Evolutionary conservation across 2,329 filamentous ascomycete genomes (phyloP).

Genomic region (Aaosphaeria arxii): DNA sequence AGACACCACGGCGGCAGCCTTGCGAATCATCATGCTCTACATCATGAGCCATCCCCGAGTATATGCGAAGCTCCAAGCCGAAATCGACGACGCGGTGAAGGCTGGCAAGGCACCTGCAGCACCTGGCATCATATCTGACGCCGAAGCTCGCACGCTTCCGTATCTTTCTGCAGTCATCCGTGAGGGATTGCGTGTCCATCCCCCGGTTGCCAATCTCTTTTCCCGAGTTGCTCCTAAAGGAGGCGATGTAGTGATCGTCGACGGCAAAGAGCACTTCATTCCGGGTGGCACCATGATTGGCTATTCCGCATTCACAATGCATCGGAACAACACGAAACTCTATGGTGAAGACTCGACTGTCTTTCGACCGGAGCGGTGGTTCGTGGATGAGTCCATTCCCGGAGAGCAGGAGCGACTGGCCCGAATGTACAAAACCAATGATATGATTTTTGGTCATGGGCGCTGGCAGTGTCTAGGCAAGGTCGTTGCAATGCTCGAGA

Average conservation of each 20-base stretch:
- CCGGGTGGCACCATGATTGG: constrained; percentile 34
- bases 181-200: constrained; percentile 47
- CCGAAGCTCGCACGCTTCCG: constrained; percentile 39
- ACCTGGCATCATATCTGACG: constrained; percentile 47
- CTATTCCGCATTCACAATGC: constrained; percentile 31
- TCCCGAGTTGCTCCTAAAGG: constrained; percentile 26
- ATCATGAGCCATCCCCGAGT: constrained; percentile 51
- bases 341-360: constrained; percentile 41
- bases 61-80: constrained; percentile 44
- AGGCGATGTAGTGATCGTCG: constrained; percentile 30
- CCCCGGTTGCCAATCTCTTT: constrained; percentile 35
- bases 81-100: constrained; percentile 44
- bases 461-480: constrained; percentile 34
- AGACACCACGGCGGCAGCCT: constrained; percentile 56
- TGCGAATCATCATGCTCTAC: constrained; percentile 53
- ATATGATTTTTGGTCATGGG: constrained; percentile 38
- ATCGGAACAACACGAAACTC: constrained; percentile 24
- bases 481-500: constrained; percentile 33
- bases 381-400: constrained; percentile 23
- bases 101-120: constrained; percentile 32
- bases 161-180: constrained; percentile 49
- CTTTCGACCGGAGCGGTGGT: constrained; percentile 52
- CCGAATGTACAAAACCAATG: constrained; percentile 30
- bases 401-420: constrained; percentile 21
- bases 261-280: constrained; percentile 25